Evolutionary conservation across 768 basidiomycete genomes (phyloP), one percentile per base, ranked within the genome.

Genomic region (Thelephora ganbajun): DNA sequence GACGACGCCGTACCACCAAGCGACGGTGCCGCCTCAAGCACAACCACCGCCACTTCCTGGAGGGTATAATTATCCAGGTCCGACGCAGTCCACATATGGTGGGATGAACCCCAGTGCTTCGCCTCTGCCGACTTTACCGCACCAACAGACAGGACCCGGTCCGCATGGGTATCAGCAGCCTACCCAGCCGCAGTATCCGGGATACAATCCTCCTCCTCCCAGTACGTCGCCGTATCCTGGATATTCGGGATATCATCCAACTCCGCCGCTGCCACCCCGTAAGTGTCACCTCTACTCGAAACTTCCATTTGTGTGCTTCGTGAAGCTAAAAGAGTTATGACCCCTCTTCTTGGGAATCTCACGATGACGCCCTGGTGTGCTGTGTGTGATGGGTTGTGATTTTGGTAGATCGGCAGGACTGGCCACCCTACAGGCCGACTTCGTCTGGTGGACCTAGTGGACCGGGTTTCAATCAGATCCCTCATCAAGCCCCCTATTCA

Each of bases 251-350:
- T 47, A 57, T 35, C 52, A 49, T 6, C 26, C 56, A 41, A 58
- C 60, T 42, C 63, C 64, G 49, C 48, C 65, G 35, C 52, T 63
- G 44, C 65, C 63, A 19, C 62, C 62, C 49, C 62, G 72, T 73
- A 59, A 54, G 66, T 64, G 47, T 46, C 22, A 22, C 34, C 51
- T 48, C 26, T 47, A 46, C 46, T 49, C 47, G 33, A 33, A 44
- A 52, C 23, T 11, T 9, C 13, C n/a, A 16, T 16, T 9, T 9
- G 26, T 30, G 26, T 30, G 26, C 26, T 33, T 44, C 35, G 48
- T 53, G 34, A 54, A 54, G 16, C 53, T 54, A 39, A 39, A 41
- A 41, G 39, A 4, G 18, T 41, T 6, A 5, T 5, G 4, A 16
- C 16, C 22, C 12, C 14, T 14, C 9, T 41, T 41, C n/a, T n/a